Evolutionary conservation across 495 filamentous ascomycete genomes (phyloP).

Genomic region (Penicillium argentinense): DNA sequence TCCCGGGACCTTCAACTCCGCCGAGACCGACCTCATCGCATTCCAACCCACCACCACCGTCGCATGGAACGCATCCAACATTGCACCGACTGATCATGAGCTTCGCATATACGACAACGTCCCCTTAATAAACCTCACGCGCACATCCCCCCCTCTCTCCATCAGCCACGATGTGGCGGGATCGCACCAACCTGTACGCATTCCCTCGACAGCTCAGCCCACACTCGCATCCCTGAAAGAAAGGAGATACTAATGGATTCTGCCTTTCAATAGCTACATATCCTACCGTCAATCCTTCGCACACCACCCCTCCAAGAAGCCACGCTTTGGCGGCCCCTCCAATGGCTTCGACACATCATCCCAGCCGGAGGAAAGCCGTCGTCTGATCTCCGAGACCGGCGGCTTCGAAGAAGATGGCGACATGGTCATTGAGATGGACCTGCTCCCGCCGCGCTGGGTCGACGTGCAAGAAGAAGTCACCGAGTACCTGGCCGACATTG

Average conservation of each 20-base stretch:
- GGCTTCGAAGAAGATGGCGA: slow-evolving; percentile 87
- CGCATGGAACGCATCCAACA: background rate
- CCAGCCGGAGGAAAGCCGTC: slow-evolving; percentile 75
- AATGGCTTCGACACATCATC: slow-evolving; percentile 70
- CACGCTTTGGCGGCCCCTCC: slow-evolving; percentile 62
- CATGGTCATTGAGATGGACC: slow-evolving; percentile 96
- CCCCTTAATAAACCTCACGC: slow-evolving; percentile 16
- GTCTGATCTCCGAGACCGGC: slow-evolving; percentile 72
- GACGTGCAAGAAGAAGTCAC: slow-evolving; percentile 93
- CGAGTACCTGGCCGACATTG: slow-evolving; percentile 76
- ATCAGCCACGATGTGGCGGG: slow-evolving; percentile 80
- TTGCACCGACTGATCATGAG: slow-evolving; percentile 14
- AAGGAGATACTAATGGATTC: slow-evolving; percentile 10
- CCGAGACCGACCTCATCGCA: slow-evolving; percentile 6
- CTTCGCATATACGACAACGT: background rate
- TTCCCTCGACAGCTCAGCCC: slow-evolving; percentile 13
- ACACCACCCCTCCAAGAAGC: slow-evolving; percentile 87
- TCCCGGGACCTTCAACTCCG: slow-evolving; percentile 10
- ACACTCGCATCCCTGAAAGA: background rate
- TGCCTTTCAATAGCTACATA: slow-evolving; percentile 69
- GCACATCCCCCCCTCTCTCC: slow-evolving; percentile 10
- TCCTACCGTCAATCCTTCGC: slow-evolving; percentile 98
- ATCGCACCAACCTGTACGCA: slow-evolving; percentile 91
- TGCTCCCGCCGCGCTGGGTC: slow-evolving; percentile 91
- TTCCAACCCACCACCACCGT: background rate